Evolutionary conservation across 1,284 basidiomycete species (phyloP).

Genomic region (Apiotrichum sp.): DNA sequence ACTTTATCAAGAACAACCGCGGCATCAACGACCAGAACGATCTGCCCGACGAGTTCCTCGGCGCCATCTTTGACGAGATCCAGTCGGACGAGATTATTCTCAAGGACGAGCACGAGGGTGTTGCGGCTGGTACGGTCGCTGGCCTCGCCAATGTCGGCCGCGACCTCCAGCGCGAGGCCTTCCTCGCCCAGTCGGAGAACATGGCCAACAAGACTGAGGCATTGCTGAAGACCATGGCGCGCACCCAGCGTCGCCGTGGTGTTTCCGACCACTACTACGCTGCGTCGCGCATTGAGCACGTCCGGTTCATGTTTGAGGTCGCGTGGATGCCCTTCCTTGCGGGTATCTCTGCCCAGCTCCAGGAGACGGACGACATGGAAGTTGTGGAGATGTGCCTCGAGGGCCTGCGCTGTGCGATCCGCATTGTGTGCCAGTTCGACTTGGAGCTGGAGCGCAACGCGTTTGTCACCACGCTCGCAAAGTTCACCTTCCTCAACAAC

Average conservation of each 20-base stretch:
- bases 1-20: conserved; percentile 87
- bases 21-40: conserved; percentile 87
- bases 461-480: conserved; percentile 93
- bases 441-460: conserved; percentile 91
- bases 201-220: conserved; percentile 97
- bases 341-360: conserved; percentile 82
- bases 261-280: conserved; percentile 81
- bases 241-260: conserved; percentile 64
- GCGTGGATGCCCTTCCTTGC: conserved; percentile 96
- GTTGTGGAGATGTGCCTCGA: conserved; percentile 86
- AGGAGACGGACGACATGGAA: conserved; percentile 86
- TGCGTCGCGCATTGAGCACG: conserved; percentile 89
- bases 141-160: conserved; percentile 83
- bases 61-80: conserved; percentile 80
- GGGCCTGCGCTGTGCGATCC: conserved; percentile 88
- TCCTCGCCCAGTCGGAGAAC: conserved; percentile 84
- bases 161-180: conserved; percentile 88
- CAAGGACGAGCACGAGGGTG: conserved; percentile 83
- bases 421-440: conserved; percentile 90
- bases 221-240: conserved; percentile 81
- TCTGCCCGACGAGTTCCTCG: conserved; percentile 76
- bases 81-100: conserved; percentile 86
- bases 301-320: conserved; percentile 95
- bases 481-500: conserved; percentile 95
- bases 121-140: conserved; percentile 50